phyloP scores from a whole-genome alignment of 331 rosid genomes.

The Pyracantha coccinea region DNA sequence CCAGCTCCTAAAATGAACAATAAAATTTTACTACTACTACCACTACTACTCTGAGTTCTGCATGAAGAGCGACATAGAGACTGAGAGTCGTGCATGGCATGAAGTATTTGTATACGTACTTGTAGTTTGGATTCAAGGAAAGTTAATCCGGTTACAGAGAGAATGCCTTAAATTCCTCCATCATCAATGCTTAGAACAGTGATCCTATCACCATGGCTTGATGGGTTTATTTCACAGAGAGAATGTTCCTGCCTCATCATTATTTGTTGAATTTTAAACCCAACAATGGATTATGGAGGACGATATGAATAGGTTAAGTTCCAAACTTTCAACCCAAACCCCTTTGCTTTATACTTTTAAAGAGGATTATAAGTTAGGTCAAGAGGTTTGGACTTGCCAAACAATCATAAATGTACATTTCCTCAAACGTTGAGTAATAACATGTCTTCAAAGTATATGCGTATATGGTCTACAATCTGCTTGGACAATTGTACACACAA shows the following conservation, averaged over 20 bases:
- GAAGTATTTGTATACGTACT: not conserved
- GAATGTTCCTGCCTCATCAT: not conserved
- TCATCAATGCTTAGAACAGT: constrained; percentile 16
- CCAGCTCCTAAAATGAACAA: constrained; percentile 2
- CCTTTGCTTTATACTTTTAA: not conserved
- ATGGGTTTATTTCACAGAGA: not conserved
- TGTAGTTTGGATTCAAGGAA: constrained; percentile 12
- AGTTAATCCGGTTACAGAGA: constrained; percentile 9
- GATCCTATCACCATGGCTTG: constrained; percentile 11
- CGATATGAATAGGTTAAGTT: not conserved
- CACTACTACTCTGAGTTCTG: not conserved
- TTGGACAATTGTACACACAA: not conserved
- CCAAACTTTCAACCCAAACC: not conserved
- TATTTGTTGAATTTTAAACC: too few species aligned
- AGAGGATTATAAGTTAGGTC: too few species aligned
- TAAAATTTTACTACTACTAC: not conserved
- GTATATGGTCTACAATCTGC: not conserved
- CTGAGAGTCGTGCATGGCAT: not conserved
- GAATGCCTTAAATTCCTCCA: constrained; percentile 14
- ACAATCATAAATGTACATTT: not conserved
- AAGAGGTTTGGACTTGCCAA: not conserved
- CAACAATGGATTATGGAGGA: too few species aligned
- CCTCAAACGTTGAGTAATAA: not conserved
- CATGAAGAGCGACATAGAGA: not conserved
- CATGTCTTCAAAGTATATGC: not conserved